Percentiles rank a stretch among this genome's conserved stretches.
Conservation (phyloP, 2,329 filamentous ascomycete genomes). For the Neurospora sp. region DNA sequence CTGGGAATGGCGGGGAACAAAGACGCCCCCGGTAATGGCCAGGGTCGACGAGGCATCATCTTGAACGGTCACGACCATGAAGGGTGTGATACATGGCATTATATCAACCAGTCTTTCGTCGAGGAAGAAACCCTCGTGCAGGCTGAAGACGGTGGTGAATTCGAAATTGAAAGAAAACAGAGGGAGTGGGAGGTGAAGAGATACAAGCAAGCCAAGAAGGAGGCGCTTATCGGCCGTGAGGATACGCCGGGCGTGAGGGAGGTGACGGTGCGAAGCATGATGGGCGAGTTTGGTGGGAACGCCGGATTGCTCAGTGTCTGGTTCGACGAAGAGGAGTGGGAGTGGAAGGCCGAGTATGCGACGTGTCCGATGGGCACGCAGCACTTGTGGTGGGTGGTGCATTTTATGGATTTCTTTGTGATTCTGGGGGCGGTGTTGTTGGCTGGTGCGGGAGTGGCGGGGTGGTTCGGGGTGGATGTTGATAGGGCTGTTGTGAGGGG, state of each 20-base stretch:
- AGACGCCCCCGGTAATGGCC: slow-evolving; percentile 47
- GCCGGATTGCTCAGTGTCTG: slow-evolving; percentile 80
- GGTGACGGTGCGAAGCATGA: slow-evolving; percentile 94
- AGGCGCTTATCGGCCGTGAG: slow-evolving; percentile 29
- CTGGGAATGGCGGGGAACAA: slow-evolving; percentile 63
- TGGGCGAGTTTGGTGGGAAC: slow-evolving; percentile 92
- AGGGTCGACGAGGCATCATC: slow-evolving; percentile 65
- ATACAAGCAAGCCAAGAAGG: slow-evolving; percentile 35
- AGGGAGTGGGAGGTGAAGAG: slow-evolving; percentile 39
- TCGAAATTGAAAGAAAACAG: slow-evolving; percentile 21
- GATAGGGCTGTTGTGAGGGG: neutral
- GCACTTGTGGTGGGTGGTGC: slow-evolving; percentile 89
- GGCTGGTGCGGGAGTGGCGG: slow-evolving; percentile 20
- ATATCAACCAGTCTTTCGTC: slow-evolving; percentile 48
- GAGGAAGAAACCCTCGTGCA: slow-evolving; percentile 11
- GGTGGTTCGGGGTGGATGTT: neutral
- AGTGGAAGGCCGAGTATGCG: slow-evolving; percentile 52
- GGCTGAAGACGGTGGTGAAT: slow-evolving; percentile 18
- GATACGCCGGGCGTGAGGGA: slow-evolving; percentile 63
- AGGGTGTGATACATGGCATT: slow-evolving; percentile 86
- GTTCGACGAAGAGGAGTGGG: slow-evolving; percentile 56
- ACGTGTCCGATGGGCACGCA: slow-evolving; percentile 75
- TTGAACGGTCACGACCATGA: slow-evolving; percentile 93
- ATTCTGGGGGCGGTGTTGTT: slow-evolving; percentile 21
- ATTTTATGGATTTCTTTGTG: slow-evolving; percentile 56